phyloP scores from a whole-genome alignment of 768 basidiomycete genomes.

The Neoboletus magnificus region DNA sequence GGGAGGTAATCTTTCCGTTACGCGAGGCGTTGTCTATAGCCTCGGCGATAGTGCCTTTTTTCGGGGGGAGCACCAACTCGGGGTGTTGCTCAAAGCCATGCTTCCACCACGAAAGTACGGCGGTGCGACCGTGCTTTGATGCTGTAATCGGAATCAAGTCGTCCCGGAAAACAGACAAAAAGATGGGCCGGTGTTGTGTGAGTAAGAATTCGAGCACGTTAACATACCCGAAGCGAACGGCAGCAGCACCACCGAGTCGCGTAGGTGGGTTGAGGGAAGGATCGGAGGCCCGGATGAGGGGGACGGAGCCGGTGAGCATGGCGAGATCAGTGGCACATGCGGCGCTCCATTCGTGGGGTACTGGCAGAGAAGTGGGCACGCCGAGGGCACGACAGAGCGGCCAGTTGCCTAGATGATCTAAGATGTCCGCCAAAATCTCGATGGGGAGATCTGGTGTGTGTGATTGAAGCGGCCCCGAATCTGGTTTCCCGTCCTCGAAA shows the following conservation, averaged over 20 bases:
- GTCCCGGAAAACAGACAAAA: slow-evolving; percentile 59
- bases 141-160: slow-evolving; percentile 77
- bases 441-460: slow-evolving; percentile 61
- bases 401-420: slow-evolving; percentile 82
- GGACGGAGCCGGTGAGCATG: slow-evolving; percentile 62
- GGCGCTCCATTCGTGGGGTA: slow-evolving; percentile 67
- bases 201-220: slow-evolving; percentile 73
- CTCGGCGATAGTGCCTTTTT: slow-evolving; percentile 54
- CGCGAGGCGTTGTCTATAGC: slow-evolving; percentile 79
- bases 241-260: slow-evolving; percentile 61
- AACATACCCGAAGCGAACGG: slow-evolving; percentile 72
- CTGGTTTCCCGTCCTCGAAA: slow-evolving; percentile 20
- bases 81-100: slow-evolving; percentile 58
- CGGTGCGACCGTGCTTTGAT: slow-evolving; percentile 66
- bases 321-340: slow-evolving; percentile 69
- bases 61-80: slow-evolving; percentile 55
- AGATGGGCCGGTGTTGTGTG: slow-evolving; percentile 59
- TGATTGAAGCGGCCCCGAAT: slow-evolving; percentile 30
- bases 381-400: slow-evolving; percentile 76
- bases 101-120: slow-evolving; percentile 82
- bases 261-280: slow-evolving; percentile 60
- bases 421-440: slow-evolving; percentile 72
- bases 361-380: slow-evolving; percentile 63
- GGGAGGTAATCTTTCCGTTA: slow-evolving; percentile 66
- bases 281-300: slow-evolving; percentile 57